Evolutionary conservation across 2,329 filamentous ascomycete genomes (phyloP).

Genomic region (Ciborinia camelliae): DNA sequence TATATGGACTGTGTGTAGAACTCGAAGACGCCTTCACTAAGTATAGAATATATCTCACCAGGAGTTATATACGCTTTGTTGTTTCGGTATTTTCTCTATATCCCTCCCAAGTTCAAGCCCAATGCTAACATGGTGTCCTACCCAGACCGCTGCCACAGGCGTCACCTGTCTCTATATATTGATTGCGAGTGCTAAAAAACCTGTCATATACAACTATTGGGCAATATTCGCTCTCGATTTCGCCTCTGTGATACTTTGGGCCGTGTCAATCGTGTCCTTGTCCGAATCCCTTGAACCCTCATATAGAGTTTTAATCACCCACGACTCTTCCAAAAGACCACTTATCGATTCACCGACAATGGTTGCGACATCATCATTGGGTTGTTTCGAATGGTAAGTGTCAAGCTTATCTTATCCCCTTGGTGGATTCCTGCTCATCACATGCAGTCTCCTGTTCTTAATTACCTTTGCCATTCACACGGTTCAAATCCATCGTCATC

Average conservation of each 20-base stretch:
- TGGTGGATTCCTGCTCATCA: background rate
- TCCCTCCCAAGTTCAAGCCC: background rate
- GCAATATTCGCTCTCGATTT: conserved; percentile 16
- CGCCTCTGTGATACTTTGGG: conserved; percentile 3
- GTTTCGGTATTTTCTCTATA: background rate
- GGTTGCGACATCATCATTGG: conserved; percentile 9
- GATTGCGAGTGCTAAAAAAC: background rate
- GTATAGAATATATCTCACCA: too few relatives aligned
- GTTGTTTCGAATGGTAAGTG: conserved; percentile 12
- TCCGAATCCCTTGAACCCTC: too few relatives aligned
- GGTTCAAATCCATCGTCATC: conserved; percentile 3
- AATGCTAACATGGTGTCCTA: background rate
- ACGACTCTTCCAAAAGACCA: too few relatives aligned
- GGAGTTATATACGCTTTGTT: too few relatives aligned
- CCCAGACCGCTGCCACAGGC: conserved; percentile 4
- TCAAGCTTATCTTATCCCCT: background rate
- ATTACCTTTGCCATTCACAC: background rate
- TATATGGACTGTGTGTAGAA: conserved; percentile 13
- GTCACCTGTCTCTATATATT: conserved; percentile 12
- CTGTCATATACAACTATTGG: conserved; percentile 14
- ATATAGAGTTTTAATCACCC: too few relatives aligned
- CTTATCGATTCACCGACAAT: too few relatives aligned
- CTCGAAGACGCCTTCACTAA: too few relatives aligned
- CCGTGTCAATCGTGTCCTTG: too few relatives aligned
- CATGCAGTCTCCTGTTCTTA: conserved; percentile 3